These are phyloP conservation scores for Phialophora verrucosa DNA, from an alignment of 2,329 filamentous ascomycete species.

Conservation along the genomic window DNA sequence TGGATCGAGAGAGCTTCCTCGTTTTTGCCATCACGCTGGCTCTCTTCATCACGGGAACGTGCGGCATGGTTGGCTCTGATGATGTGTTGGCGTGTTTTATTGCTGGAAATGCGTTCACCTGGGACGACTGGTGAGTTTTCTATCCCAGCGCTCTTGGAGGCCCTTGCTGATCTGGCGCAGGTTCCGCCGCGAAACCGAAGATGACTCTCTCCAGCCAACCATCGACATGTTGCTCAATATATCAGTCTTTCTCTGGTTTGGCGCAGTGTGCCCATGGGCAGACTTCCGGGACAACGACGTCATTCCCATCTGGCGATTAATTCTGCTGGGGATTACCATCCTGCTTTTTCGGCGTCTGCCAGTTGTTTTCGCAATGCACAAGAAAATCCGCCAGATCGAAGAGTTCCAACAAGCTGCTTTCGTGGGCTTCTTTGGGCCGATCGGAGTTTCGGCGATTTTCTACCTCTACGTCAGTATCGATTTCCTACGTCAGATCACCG, in stretches of 20 bases:
- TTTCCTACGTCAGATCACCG: constrained; percentile 66
- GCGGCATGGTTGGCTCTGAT: constrained; percentile 84
- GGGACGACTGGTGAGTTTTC: constrained; percentile 64
- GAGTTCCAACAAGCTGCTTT: constrained; percentile 76
- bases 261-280: constrained; percentile 81
- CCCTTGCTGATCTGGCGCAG: constrained; percentile 47
- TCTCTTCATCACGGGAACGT: constrained; percentile 85
- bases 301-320: constrained; percentile 74
- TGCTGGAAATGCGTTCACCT: constrained; percentile 87
- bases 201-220: constrained; percentile 91
- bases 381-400: constrained; percentile 78
- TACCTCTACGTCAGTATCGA: constrained; percentile 83
- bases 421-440: constrained; percentile 90
- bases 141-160: not conserved
- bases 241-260: constrained; percentile 88
- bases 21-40: constrained; percentile 85
- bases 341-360: constrained; percentile 79
- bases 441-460: constrained; percentile 88
- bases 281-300: constrained; percentile 70
- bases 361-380: constrained; percentile 74
- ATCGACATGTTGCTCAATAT: constrained; percentile 95
- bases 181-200: constrained; percentile 84
- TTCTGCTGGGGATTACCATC: constrained; percentile 75
- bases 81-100: constrained; percentile 92
- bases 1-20: constrained; percentile 85